These are phyloP conservation scores for Elongisporangium prolatum DNA, from an alignment of 352 stramenopile genomes.

Conservation along the genomic window DNA sequence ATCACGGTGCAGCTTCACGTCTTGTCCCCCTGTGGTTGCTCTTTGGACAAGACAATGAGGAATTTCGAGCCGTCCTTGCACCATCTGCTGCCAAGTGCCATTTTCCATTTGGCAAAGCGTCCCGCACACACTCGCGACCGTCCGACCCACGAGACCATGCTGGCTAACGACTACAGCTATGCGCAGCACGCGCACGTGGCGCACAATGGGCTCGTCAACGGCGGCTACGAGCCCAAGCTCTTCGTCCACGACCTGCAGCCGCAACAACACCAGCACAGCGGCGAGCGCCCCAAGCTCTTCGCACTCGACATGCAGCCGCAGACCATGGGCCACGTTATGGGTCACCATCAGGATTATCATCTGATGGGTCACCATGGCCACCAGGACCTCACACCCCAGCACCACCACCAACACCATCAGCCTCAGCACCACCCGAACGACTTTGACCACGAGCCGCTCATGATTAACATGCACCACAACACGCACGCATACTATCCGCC, in stretches of 20 bases:
- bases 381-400: slow-evolving; percentile 27
- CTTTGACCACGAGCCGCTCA: slow-evolving; percentile 53
- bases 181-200: slow-evolving; percentile 17
- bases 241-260: slow-evolving; percentile 3
- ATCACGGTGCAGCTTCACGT: too few species aligned
- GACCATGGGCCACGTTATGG: slow-evolving; percentile 15
- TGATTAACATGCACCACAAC: slow-evolving; percentile 42
- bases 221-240: slow-evolving; percentile 11
- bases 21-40: too few species aligned
- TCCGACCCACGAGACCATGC: slow-evolving; percentile 14
- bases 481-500: slow-evolving; percentile 39
- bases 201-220: slow-evolving; percentile 22
- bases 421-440: slow-evolving; percentile 29
- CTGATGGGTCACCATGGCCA: slow-evolving; percentile 51
- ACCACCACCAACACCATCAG: slow-evolving; percentile 24
- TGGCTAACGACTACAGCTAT: slow-evolving; percentile 46
- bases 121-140: too few species aligned
- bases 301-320: slow-evolving; percentile 24
- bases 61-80: too few species aligned
- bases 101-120: too few species aligned
- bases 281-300: slow-evolving; percentile 53
- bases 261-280: slow-evolving; percentile 40
- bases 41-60: too few species aligned
- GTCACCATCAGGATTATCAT: slow-evolving; percentile 20
- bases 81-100: too few species aligned